Evolutionary conservation across 1,284 basidiomycete genomes (phyloP), one percentile per base, ranked within the genome.

Genomic region (Volvariella volvacea): DNA sequence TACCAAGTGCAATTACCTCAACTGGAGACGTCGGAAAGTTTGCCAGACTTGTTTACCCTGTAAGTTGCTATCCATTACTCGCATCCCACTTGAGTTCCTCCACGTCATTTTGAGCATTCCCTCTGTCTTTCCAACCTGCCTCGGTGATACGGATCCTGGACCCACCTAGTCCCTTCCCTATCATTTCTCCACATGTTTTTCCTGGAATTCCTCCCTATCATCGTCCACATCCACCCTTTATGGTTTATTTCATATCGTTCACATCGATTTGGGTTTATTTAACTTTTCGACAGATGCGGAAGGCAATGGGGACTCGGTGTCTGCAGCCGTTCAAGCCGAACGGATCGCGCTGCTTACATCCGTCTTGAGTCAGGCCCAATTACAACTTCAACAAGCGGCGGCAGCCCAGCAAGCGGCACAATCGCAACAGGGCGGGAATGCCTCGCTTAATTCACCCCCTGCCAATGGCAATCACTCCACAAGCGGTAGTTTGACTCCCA

Each of bases 21-120:
- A 92, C 60, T 92, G 89, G 89, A 71, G 89, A 48, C 66, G 90
- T 44, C 68, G 89, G 41, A 88, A 89, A 62, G 88, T 92, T 44
- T 92, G 89, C 68, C 88, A 92, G 71, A 88, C 86, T 9, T 92
- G 89, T 64, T 80, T 77, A 52, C 88, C 89, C 39, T 89, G 86
- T 88, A 57, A 50, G 79, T 40, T 41, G 43, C 12, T 28, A 6
- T 28, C 12, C 25, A 28, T 28, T 28, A 28, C 25, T 12, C 25
- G 12, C 12, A n/a, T n/a, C n/a, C n/a, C n/a, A n/a, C n/a, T n/a
- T n/a, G n/a, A n/a, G n/a, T n/a, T n/a, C n/a, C n/a, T n/a, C n/a
- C 30, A 31, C n/a, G n/a, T n/a, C 34, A 15, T 36, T 20, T 15
- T 6, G 8, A 36, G 34, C n/a, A 4, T 36, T 36, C 34, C 14